Evolutionary conservation across 1,139 yeast species (phyloP).

Genomic region (Candida sp.): DNA sequence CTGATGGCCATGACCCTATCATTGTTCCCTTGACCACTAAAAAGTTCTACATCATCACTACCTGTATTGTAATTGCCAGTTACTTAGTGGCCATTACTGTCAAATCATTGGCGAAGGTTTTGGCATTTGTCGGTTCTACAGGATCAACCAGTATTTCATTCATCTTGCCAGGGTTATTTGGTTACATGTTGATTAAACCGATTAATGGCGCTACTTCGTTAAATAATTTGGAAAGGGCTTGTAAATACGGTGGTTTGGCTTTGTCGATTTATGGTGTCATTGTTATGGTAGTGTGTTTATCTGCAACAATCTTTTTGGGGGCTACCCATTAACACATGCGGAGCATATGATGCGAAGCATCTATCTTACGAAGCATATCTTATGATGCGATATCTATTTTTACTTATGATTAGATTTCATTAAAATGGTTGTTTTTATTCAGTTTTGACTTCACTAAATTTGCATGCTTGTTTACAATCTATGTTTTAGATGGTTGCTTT

Average conservation of each 20-base stretch:
- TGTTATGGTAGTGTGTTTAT: slow-evolving; percentile 76
- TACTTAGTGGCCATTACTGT: slow-evolving; percentile 77
- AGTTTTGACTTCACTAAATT: too few species aligned
- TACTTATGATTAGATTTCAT: too few species aligned
- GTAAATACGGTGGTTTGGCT: slow-evolving; percentile 58
- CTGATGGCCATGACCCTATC: slow-evolving; percentile 49
- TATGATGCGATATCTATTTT: too few species aligned
- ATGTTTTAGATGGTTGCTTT: too few species aligned
- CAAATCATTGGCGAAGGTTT: slow-evolving; percentile 74
- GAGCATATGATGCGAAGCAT: too few species aligned
- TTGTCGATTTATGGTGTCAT: slow-evolving; percentile 72
- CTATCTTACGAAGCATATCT: too few species aligned
- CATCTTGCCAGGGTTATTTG: slow-evolving; percentile 89
- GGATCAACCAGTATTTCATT: slow-evolving; percentile 94
- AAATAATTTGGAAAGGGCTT: slow-evolving; percentile 34
- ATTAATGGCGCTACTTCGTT: slow-evolving; percentile 30
- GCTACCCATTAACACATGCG: slow-evolving; percentile 35
- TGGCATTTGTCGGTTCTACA: slow-evolving; percentile 93
- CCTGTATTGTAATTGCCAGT: slow-evolving; percentile 56
- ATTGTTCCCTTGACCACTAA: slow-evolving; percentile 50
- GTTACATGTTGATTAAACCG: slow-evolving; percentile 61
- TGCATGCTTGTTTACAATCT: too few species aligned
- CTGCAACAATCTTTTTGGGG: slow-evolving; percentile 68
- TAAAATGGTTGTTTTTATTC: too few species aligned
- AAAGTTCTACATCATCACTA: slow-evolving; percentile 63